Base-by-base conservation (phyloP, 2,329 filamentous ascomycete genomes). In the Alternaria infectoria region DNA sequence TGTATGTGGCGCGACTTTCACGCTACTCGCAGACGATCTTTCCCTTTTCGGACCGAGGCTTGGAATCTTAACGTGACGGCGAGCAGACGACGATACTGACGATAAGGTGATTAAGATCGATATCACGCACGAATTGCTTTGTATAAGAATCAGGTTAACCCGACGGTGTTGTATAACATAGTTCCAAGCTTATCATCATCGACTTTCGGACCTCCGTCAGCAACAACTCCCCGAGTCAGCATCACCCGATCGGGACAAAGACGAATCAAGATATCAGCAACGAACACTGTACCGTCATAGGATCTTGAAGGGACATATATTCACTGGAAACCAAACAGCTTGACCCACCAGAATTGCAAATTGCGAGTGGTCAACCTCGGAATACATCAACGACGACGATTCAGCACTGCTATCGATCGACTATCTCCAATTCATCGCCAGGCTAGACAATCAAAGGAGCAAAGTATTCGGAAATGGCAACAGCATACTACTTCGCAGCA, bases 1-100 rank as follows among this genome's bases (percentile, higher is more conserved):
- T n/a, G 61, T 56, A 64, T 62, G 68, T 74, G 70, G 70, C 70
- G 70, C 69, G 67, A 70, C 65, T 25, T 66, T 69, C 69, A 68
- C 62, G 56, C 30, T 52, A 52, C 49, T 12, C 32, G 19, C 49
- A 52, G 28, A 52, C 30, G 49, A 52, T 52, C 30, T 21, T 36
- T 15, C 21, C 49, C 49, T 19, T 25, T 52, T 52, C 49, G 49
- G 30, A n/a, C 49, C 30, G 49, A 52, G 23, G 19, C 21, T 52
- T 36, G 13, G 49, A 52, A 40, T 30, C 9, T 52, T 54, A 61
- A 57, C 61, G 57, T 61, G 63, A 62, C 63, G 10, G 21, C 54
- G 62, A 54, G 49, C 62, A 52, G 54, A 60, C 51, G n/a, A 19
- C 58, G 63, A 54, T 56, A 19, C n/a, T 49, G 25, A 45, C 28